phyloP scores from a whole-genome alignment of 306 rosid species.

The Mimosa bimucronata region DNA sequence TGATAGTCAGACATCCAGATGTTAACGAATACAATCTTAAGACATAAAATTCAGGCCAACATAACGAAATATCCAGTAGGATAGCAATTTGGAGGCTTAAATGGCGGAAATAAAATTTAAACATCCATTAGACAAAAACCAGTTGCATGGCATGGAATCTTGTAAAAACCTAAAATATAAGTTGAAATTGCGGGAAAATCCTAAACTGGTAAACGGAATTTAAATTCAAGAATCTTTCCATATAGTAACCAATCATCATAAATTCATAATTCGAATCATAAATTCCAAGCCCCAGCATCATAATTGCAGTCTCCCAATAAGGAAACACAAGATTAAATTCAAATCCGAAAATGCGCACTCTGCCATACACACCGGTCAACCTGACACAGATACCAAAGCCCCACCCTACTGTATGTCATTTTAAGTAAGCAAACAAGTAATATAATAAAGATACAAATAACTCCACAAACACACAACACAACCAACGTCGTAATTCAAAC shows the following conservation, averaged over 20 bases:
- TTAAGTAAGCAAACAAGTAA: constrained; percentile 20
- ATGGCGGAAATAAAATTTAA: not conserved
- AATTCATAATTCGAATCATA: constrained; percentile 16
- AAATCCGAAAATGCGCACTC: constrained; percentile 43
- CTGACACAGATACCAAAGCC: constrained; percentile 15
- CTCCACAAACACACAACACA: not conserved
- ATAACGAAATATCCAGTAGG: not conserved
- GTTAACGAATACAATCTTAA: not conserved
- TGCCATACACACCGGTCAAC: constrained; percentile 31
- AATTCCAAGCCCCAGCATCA: constrained; percentile 15
- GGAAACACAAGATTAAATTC: constrained; percentile 24
- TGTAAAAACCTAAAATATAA: not conserved
- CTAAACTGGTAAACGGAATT: not conserved
- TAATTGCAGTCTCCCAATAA: constrained; percentile 32
- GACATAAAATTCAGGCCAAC: not conserved
- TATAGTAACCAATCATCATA: constrained; percentile 11
- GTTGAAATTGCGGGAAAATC: not conserved
- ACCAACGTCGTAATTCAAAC: not conserved
- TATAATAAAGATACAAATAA: not conserved
- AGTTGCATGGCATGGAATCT: constrained; percentile 5
- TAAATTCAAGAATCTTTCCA: not conserved
- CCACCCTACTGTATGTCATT: not conserved
- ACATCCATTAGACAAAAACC: not conserved
- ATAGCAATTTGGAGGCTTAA: not conserved
- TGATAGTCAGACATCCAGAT: not conserved